Base-by-base conservation (phyloP, 2,329 filamentous ascomycete species). In the Aspergillus sp. region DNA sequence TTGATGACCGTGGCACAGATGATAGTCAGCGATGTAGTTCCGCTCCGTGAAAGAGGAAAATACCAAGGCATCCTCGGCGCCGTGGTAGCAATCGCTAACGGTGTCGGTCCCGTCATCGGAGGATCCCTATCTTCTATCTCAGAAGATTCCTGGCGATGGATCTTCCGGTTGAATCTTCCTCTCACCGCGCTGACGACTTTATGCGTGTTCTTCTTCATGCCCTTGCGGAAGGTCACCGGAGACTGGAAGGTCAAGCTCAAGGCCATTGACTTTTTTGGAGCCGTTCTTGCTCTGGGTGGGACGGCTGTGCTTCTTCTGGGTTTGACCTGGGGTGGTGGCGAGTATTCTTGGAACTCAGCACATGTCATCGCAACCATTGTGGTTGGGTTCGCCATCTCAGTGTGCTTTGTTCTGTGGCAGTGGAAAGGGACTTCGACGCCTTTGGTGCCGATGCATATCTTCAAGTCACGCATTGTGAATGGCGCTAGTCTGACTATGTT, bases 11-110 rank as follows among this genome's bases (percentile, higher is more conserved):
- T 82, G 27, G 67, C 73, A 5, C 79, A 81, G 69, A 81, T 82
- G 60, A 80, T 83, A 35, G 73, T 82, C 8, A 76, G 71, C n/a
- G 80, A 83, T 52, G 67, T 82, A 5, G 78, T 81, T 0, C 76
- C 77, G 1, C 64, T 83, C 4, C 72, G 78, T 49, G 73, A 81
- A 51, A 64, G 80, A 46, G 80, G 80, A 4, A 80, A 78, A 55
- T 79, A 69, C 53, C 86, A 90, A 61, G 82, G 73, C 28, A 61
- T 60, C 28, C 40, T 55, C 2, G 77, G 75, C 2, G 70, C 74
- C 0, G 74, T 78, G 1, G 74, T 77, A 1, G 77, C 75, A 2
- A 57, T 79, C 19, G 71, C 75, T 0, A 78, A 79, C 44, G 75
- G 75, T 2, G 73, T 79, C 27, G 77, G 77, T 0, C 77, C 77